These are phyloP conservation scores for Pulicaria dysenterica DNA, from an alignment of 129 eudicot genomes.

Conservation along the genomic window DNA sequence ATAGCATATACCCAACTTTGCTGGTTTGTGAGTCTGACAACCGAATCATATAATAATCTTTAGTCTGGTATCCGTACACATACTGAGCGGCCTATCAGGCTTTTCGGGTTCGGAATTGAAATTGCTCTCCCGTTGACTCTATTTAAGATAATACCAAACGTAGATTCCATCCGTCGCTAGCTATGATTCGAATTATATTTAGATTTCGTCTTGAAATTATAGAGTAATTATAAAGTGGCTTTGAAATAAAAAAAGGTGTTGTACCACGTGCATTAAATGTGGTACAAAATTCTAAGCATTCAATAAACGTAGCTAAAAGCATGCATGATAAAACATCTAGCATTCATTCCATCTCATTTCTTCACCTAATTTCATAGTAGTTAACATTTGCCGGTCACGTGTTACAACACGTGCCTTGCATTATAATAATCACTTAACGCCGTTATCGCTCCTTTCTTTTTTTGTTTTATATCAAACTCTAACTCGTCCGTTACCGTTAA, in stretches of 20 bases:
- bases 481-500: slow-evolving; percentile 45
- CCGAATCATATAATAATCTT: too few relatives aligned
- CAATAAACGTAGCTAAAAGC: slow-evolving; percentile 34
- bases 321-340: slow-evolving; percentile 45
- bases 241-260: not conserved
- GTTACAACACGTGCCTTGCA: slow-evolving; percentile 38
- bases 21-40: too few relatives aligned
- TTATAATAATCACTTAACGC: slow-evolving; percentile 28
- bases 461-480: slow-evolving; percentile 11
- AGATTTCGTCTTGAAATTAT: not conserved
- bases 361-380: slow-evolving; percentile 59
- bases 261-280: slow-evolving; percentile 31
- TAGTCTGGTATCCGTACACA: too few relatives aligned
- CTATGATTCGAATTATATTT: not conserved
- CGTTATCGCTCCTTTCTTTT: slow-evolving; percentile 10
- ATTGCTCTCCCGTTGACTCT: too few relatives aligned
- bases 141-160: too few relatives aligned
- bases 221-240: not conserved
- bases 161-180: not conserved
- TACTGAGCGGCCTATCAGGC: too few relatives aligned
- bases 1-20: too few relatives aligned
- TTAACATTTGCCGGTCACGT: slow-evolving; percentile 38
- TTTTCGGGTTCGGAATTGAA: too few relatives aligned
- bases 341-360: slow-evolving; percentile 59
- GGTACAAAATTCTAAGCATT: slow-evolving; percentile 38